A percentile compares a stretch with the other conserved stretches of the same genome.
Conservation (phyloP, 306 rosid genomes). For the Gastrolobium bilobum region DNA sequence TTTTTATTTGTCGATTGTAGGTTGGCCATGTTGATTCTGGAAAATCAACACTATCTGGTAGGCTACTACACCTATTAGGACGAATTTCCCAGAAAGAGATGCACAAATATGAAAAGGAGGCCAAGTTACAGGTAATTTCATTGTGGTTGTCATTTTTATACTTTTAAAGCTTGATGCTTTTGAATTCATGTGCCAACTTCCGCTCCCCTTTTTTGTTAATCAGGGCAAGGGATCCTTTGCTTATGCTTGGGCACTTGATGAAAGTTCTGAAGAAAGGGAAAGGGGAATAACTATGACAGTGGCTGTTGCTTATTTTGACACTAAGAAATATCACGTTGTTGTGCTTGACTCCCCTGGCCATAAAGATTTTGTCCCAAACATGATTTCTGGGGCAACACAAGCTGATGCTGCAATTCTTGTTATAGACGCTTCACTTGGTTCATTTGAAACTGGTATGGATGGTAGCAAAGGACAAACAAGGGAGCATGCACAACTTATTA, state of each 20-base stretch:
- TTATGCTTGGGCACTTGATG: slow-evolving; percentile 99
- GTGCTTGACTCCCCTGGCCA: slow-evolving; percentile 99
- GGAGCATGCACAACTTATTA: slow-evolving; percentile 94
- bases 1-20: slow-evolving; percentile 64
- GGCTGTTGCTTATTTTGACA: slow-evolving; percentile 97
- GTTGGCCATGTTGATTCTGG: slow-evolving; percentile 99
- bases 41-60: slow-evolving; percentile 96
- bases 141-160: slow-evolving; percentile 36
- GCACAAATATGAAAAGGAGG: slow-evolving; percentile 97
- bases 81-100: slow-evolving; percentile 87
- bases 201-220: slow-evolving; percentile 21
- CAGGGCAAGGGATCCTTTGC: slow-evolving; percentile 99
- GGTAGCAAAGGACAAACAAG: slow-evolving; percentile 87
- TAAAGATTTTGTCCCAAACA: slow-evolving; percentile 97
- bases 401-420: slow-evolving; percentile 98
- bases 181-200: slow-evolving; percentile 31
- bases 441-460: slow-evolving; percentile 95
- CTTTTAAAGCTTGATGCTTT: slow-evolving; percentile 41
- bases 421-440: slow-evolving; percentile 90
- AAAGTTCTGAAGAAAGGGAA: slow-evolving; percentile 98
- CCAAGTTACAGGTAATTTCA: slow-evolving; percentile 77
- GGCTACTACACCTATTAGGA: slow-evolving; percentile 86
- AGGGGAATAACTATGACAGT: slow-evolving; percentile 99
- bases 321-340: slow-evolving; percentile 89
- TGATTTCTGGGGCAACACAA: slow-evolving; percentile 98